Conservation (phyloP, 1,284 basidiomycete species). For the Schizophyllum amplum region DNA sequence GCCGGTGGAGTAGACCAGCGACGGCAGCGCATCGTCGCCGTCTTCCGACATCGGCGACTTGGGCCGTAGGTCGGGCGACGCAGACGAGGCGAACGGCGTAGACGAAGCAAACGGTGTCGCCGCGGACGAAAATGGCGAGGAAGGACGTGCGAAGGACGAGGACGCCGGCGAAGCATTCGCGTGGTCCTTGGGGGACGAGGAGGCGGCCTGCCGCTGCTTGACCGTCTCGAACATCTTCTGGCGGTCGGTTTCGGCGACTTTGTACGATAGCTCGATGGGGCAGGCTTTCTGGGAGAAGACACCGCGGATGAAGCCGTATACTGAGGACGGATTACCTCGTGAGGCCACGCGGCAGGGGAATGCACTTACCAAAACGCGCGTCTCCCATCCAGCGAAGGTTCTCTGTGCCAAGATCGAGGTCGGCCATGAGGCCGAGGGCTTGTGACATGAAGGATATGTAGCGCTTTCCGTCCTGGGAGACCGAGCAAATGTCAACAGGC, state of each 20-base stretch:
- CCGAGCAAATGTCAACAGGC: slow-evolving; percentile 75
- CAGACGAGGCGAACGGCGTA: background rate
- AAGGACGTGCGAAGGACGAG: slow-evolving; percentile 8
- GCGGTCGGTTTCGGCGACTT: slow-evolving; percentile 68
- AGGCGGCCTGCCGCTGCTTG: slow-evolving; percentile 23
- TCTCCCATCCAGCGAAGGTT: slow-evolving; percentile 92
- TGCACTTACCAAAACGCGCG: slow-evolving; percentile 79
- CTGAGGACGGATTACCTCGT: background rate
- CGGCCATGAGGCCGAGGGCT: slow-evolving; percentile 87
- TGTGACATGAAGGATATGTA: slow-evolving; percentile 87
- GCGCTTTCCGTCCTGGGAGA: slow-evolving; percentile 62
- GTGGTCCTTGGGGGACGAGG: slow-evolving; percentile 11
- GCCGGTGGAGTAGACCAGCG: slow-evolving; percentile 33
- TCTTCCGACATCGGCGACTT: slow-evolving; percentile 10
- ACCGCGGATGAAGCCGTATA: background rate
- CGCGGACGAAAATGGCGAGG: no score
- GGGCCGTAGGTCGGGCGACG: background rate
- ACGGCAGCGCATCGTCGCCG: slow-evolving; percentile 26
- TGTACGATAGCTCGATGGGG: slow-evolving; percentile 65
- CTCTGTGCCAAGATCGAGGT: slow-evolving; percentile 85
- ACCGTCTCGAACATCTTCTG: slow-evolving; percentile 52
- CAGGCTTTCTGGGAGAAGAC: slow-evolving; percentile 37
- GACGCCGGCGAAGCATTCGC: slow-evolving; percentile 1
- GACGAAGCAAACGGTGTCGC: slow-evolving; percentile 4
- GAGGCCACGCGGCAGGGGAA: slow-evolving; percentile 26